phyloP scores from a whole-genome alignment of 495 filamentous ascomycete genomes.

The Pseudoneurospora amorphoporcata region DNA sequence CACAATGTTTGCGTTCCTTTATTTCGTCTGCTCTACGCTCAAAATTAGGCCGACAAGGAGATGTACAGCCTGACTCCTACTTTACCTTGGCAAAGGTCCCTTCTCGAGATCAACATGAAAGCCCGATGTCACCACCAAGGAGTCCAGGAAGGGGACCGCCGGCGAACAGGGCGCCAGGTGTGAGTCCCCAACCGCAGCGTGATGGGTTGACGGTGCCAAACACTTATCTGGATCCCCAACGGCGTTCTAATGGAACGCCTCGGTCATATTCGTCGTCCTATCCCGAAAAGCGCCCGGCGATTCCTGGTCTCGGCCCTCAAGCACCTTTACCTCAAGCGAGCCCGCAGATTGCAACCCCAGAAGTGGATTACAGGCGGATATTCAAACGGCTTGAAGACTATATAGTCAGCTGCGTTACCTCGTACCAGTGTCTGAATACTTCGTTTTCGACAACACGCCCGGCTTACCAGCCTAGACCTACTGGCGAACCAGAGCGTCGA shows the following conservation, averaged over 20 bases:
- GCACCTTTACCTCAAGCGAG: conserved; percentile 2
- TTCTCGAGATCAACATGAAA: neutral
- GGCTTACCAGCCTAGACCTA: conserved; percentile 3
- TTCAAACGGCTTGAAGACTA: conserved; percentile 73
- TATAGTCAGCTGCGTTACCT: conserved; percentile 55
- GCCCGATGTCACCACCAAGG: neutral
- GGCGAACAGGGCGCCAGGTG: neutral
- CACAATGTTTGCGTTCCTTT: conserved; percentile 21
- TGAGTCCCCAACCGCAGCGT: neutral
- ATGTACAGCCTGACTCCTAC: neutral
- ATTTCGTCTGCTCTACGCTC: conserved; percentile 7
- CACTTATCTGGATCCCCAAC: conserved; percentile 23
- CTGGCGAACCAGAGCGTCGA: conserved; percentile 8
- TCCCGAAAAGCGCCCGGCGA: conserved; percentile 22
- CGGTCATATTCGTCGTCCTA: conserved; percentile 32
- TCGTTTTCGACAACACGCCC: conserved; percentile 51
- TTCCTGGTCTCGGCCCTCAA: neutral
- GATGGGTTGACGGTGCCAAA: neutral
- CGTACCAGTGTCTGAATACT: conserved; percentile 59
- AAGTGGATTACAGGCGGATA: conserved; percentile 31
- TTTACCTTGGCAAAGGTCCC: neutral
- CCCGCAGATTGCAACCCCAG: conserved; percentile 12
- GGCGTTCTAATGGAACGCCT: conserved; percentile 10
- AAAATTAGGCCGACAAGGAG: neutral
- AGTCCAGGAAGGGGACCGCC: neutral